phyloP scores from a whole-genome alignment of 345 rosid species.

The Geranium rotundifolium region DNA sequence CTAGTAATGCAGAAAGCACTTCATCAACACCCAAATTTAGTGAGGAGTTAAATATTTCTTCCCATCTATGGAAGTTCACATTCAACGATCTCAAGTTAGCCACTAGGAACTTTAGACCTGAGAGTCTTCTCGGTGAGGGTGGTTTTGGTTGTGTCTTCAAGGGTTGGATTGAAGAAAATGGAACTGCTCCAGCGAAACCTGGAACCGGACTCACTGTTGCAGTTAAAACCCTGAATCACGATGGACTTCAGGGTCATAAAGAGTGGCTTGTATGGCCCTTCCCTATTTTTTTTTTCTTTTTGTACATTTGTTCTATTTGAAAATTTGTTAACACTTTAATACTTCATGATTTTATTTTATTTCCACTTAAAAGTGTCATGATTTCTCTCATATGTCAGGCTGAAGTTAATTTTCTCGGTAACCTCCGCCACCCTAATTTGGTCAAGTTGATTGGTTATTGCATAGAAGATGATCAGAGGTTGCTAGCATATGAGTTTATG shows the following conservation, averaged over 20 bases:
- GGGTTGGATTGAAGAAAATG: slow-evolving; percentile 39
- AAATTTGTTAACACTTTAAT: background rate
- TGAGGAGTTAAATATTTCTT: slow-evolving; percentile 33
- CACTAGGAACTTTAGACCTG: slow-evolving; percentile 35
- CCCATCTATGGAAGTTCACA: slow-evolving; percentile 27
- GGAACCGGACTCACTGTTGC: slow-evolving; percentile 40
- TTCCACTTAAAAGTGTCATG: background rate
- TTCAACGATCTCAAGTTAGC: slow-evolving; percentile 33
- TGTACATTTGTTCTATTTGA: background rate
- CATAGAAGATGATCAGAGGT: slow-evolving; percentile 38
- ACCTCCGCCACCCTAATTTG: slow-evolving; percentile 30
- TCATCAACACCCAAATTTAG: slow-evolving; percentile 29
- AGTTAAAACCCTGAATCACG: slow-evolving; percentile 34
- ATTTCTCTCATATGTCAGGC: slow-evolving; percentile 14
- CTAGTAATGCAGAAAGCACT: slow-evolving; percentile 27
- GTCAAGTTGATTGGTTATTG: slow-evolving; percentile 37
- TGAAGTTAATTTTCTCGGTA: slow-evolving; percentile 31
- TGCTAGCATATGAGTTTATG: slow-evolving; percentile 33
- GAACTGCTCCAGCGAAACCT: slow-evolving; percentile 41
- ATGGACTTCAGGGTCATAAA: slow-evolving; percentile 39
- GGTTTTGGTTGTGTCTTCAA: slow-evolving; percentile 40
- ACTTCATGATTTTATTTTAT: background rate
- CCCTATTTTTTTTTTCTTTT: background rate
- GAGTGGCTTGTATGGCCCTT: slow-evolving; percentile 27
- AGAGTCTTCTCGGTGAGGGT: slow-evolving; percentile 40